A percentile compares a stretch with the other conserved stretches of the same genome.
Evolutionary conservation across 768 basidiomycete species (phyloP).

Genomic region (Cyclocybe aegerita): DNA sequence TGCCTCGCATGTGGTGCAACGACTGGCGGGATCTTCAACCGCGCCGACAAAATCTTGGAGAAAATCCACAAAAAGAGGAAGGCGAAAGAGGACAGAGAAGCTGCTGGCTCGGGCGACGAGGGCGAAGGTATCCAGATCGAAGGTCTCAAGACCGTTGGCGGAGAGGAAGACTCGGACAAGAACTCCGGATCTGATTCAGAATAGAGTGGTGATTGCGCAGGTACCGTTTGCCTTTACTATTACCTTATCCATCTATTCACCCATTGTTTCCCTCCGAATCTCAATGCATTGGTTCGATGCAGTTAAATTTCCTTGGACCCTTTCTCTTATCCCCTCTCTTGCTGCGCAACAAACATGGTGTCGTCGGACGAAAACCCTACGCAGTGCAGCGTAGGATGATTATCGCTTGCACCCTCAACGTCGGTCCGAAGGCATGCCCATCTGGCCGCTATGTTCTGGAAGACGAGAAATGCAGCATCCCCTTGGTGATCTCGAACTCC

Average conservation of each 20-base stretch:
- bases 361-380: background rate
- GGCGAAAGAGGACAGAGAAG: conserved; percentile 53
- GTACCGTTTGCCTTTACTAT: conserved; percentile 9
- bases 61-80: conserved; percentile 77
- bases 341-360: conserved; percentile 1
- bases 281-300: background rate
- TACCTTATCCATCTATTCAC: conserved; percentile 3
- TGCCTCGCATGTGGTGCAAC: conserved; percentile 93
- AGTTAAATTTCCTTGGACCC: no score
- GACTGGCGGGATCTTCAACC: conserved; percentile 96
- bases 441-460: no score
- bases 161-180: conserved; percentile 30
- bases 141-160: conserved; percentile 42
- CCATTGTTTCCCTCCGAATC: background rate
- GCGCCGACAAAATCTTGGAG: conserved; percentile 89
- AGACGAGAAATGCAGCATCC: no score
- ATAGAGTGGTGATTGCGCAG: conserved; percentile 10
- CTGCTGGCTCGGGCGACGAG: conserved; percentile 36
- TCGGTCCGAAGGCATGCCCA: no score
- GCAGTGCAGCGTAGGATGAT: no score
- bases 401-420: no score
- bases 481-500: no score
- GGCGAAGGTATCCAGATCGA: conserved; percentile 56
- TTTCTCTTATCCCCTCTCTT: no score
- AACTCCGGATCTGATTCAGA: conserved; percentile 22